Percentiles rank a stretch among this genome's conserved stretches.
Conservation (phyloP, 2,329 filamentous ascomycete species). For the Zelopaecilomyces penicillatus region DNA sequence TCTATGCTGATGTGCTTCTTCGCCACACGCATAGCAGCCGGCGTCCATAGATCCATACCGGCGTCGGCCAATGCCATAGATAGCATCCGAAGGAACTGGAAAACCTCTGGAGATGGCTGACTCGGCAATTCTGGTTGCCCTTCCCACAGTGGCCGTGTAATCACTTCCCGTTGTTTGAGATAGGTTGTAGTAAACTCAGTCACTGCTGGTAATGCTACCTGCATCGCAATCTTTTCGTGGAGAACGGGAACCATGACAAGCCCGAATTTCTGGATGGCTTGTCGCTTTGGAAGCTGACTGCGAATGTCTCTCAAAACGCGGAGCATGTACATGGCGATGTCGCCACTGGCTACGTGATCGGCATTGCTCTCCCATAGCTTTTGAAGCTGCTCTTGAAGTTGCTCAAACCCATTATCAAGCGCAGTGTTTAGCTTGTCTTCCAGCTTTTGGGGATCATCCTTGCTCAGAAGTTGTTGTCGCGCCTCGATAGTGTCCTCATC, state of each 20-base stretch:
- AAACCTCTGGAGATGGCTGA: conserved; percentile 68
- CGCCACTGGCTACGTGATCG: conserved; percentile 39
- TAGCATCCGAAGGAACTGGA: conserved; percentile 61
- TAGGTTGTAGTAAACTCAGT: conserved; percentile 35
- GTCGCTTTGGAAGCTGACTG: conserved; percentile 49
- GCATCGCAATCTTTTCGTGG: conserved; percentile 50
- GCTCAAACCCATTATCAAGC: conserved; percentile 47
- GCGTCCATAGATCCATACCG: conserved; percentile 77
- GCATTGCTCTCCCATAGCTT: conserved; percentile 40
- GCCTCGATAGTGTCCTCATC: conserved; percentile 63
- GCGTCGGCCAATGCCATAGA: conserved; percentile 57
- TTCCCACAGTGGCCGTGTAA: conserved; percentile 69
- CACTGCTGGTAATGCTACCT: conserved; percentile 43
- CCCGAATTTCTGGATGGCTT: conserved; percentile 47
- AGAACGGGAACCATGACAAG: conserved; percentile 53
- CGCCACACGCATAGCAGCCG: conserved; percentile 52
- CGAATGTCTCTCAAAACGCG: conserved; percentile 69
- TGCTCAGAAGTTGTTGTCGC: conserved; percentile 59
- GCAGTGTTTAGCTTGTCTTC: conserved; percentile 50
- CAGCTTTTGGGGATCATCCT: conserved; percentile 60
- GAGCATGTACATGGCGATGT: conserved; percentile 57
- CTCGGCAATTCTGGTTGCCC: conserved; percentile 64
- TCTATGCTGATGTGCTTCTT: conserved; percentile 48
- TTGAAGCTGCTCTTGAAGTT: conserved; percentile 48
- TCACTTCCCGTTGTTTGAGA: conserved; percentile 39